Evolutionary conservation across 1,284 basidiomycete species (phyloP).

Genomic region (Ustilago tritici): DNA sequence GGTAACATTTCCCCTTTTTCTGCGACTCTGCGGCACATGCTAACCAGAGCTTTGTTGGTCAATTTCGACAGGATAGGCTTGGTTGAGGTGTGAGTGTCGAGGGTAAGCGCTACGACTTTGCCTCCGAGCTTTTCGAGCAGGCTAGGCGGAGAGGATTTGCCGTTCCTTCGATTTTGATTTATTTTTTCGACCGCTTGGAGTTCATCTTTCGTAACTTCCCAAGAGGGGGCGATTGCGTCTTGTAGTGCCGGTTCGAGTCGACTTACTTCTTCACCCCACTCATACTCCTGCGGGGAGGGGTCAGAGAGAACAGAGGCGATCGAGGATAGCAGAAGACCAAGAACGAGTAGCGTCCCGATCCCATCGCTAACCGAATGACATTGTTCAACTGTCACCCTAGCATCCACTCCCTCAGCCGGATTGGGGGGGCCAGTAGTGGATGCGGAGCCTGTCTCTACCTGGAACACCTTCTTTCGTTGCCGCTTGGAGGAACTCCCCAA

Average conservation of each 20-base stretch:
- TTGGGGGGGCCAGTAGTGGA: conserved; percentile 29
- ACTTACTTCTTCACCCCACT: conserved; percentile 33
- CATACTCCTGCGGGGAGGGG: not conserved
- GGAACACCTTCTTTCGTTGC: conserved; percentile 24
- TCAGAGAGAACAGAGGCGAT: conserved; percentile 23
- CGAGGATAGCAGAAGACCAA: conserved; percentile 22
- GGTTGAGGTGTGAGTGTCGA: conserved; percentile 4
- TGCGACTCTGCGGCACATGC: conserved; percentile 22
- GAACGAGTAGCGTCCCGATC: conserved; percentile 26
- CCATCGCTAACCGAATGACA: conserved; percentile 34
- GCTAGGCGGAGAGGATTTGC: conserved; percentile 26
- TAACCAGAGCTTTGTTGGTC: conserved; percentile 27
- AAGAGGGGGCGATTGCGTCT: conserved; percentile 21
- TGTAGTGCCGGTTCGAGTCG: conserved; percentile 27
- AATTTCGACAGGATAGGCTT: not conserved
- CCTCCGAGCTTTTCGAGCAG: conserved; percentile 17
- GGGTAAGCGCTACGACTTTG: conserved; percentile 17
- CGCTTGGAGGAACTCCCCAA: not conserved
- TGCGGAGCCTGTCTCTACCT: conserved; percentile 17
- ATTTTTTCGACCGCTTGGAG: conserved; percentile 17
- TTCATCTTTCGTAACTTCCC: conserved; percentile 19
- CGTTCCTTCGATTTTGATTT: conserved; percentile 35
- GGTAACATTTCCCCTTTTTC: conserved; percentile 43
- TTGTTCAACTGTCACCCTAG: conserved; percentile 28
- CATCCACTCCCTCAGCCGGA: not conserved